phyloP scores from a whole-genome alignment of 495 filamentous ascomycete species.

The Diplogelasinospora grovesii region DNA sequence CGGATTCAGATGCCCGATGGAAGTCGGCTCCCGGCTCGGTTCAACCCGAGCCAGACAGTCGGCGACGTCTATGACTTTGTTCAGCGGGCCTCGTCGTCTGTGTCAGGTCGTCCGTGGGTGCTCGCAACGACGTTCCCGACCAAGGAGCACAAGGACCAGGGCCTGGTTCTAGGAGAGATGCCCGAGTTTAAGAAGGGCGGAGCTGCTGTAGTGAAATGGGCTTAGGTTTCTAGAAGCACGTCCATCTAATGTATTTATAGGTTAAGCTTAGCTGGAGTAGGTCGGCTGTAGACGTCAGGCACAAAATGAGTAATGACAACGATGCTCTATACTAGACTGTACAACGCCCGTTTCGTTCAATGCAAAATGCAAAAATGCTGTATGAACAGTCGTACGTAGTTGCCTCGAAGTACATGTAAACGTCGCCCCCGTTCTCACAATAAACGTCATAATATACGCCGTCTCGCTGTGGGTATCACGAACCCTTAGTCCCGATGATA shows the following conservation, averaged over 20 bases:
- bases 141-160: conserved; percentile 78
- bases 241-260: too few relatives aligned
- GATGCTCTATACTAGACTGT: too few relatives aligned
- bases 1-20: conserved; percentile 90
- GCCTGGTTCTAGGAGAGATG: conserved; percentile 63
- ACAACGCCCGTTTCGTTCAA: too few relatives aligned
- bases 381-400: too few relatives aligned
- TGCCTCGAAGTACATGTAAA: too few relatives aligned
- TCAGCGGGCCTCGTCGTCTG: conserved; percentile 53
- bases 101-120: conserved; percentile 59
- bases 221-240: too few relatives aligned
- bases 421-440: too few relatives aligned
- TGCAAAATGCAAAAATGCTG: too few relatives aligned
- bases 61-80: conserved; percentile 89
- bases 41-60: conserved; percentile 87
- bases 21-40: conserved; percentile 74
- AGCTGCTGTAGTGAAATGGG: conserved; percentile 86
- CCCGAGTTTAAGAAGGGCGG: conserved; percentile 74
- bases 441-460: too few relatives aligned
- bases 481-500: background rate
- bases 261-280: too few relatives aligned
- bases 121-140: conserved; percentile 95
- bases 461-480: conserved; percentile 19
- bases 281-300: too few relatives aligned
- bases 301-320: too few relatives aligned